Base-by-base conservation (phyloP, 2,329 filamentous ascomycete species). In the Fusarium agapanthi region DNA sequence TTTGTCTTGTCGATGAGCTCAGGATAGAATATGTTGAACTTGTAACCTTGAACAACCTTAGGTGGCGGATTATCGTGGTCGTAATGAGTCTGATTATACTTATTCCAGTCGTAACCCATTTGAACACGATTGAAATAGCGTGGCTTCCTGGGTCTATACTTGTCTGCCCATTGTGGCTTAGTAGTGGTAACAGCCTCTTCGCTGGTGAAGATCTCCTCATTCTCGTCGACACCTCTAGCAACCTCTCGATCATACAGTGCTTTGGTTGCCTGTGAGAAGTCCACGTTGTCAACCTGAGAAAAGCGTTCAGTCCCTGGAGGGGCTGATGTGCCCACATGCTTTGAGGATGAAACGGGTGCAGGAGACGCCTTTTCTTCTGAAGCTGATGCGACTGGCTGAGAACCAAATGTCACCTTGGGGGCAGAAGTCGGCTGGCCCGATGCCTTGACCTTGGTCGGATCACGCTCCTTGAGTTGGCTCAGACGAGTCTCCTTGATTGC, bases 21-120 rank as follows among this genome's bases (percentile, higher is more conserved):
- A 0, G 96, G 96, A 79, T 99, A 99, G 84, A 99, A 99, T 57
- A 99, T 95, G 84, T 99, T 98, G 88, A 99, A 99, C 81, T 97
- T 98, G 87, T 99, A 99, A 63, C 96, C 96, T 81, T 99, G 96
- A 16, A 99, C 96, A 12, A 99, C 95, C 83, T 97, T 98, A 32
- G 96, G 96, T 4, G 96, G 96, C 5, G 96, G 96, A 78, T 98
- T 98, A 80, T 98, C 95, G 81, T 98, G 94, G 81, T 98, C 96
- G 84, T 99, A 99, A 83, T 99, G 96, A 18, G 96, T 99, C 84
- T 99, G 96, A 79, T 99, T 99, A 88, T 99, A 99, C 83, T 99
- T 99, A 86, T 99, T 99, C 96, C 96, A 99, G 82, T 99, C 96
- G 82, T 98, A 99, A 59, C 96, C 96, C 93, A 98, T 98, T 82